Percentiles rank a stretch among this genome's conserved stretches.
Conservation (phyloP, 768 basidiomycete species). For the Cytidiella melzeri region DNA sequence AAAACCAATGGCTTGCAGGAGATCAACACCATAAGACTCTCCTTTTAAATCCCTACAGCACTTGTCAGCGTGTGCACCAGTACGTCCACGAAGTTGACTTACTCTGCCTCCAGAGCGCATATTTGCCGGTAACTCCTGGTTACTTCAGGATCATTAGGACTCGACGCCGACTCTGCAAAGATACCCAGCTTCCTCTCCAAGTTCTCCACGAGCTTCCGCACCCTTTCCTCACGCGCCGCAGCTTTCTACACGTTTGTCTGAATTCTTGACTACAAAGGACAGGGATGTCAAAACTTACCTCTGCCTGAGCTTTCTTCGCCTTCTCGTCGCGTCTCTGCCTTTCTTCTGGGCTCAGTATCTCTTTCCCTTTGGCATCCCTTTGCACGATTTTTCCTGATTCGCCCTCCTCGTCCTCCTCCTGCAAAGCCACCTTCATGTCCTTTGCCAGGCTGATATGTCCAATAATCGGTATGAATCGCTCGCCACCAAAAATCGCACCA, state of each 20-base stretch:
- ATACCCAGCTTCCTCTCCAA: constrained; percentile 80
- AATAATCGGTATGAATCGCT: constrained; percentile 80
- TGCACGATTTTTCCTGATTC: constrained; percentile 32
- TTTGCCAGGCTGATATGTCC: constrained; percentile 81
- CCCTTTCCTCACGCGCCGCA: constrained; percentile 67
- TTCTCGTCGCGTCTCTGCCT: constrained; percentile 56
- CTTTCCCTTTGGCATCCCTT: constrained; percentile 45
- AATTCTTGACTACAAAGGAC: constrained; percentile 2
- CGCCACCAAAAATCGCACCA: constrained; percentile 85
- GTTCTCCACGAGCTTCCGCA: constrained; percentile 70
- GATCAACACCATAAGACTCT: constrained; percentile 84
- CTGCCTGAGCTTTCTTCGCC: constrained; percentile 55
- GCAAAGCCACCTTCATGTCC: constrained; percentile 91
- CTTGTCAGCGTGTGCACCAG: neutral
- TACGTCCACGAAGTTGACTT: constrained; percentile 25
- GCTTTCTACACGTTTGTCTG: constrained; percentile 52
- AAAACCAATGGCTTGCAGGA: constrained; percentile 81
- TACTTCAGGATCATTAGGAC: constrained; percentile 65
- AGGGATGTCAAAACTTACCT: constrained; percentile 40
- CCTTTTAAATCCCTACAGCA: constrained; percentile 62
- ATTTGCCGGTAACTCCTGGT: constrained; percentile 69
- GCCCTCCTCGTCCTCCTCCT: constrained; percentile 72
- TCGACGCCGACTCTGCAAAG: constrained; percentile 77
- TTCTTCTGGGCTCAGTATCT: constrained; percentile 34
- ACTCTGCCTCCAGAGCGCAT: constrained; percentile 80